Percentiles rank a stretch among this genome's conserved stretches.
phyloP scores from a whole-genome alignment of 2,329 filamentous ascomycete species.

The Monosporascus sp. region DNA sequence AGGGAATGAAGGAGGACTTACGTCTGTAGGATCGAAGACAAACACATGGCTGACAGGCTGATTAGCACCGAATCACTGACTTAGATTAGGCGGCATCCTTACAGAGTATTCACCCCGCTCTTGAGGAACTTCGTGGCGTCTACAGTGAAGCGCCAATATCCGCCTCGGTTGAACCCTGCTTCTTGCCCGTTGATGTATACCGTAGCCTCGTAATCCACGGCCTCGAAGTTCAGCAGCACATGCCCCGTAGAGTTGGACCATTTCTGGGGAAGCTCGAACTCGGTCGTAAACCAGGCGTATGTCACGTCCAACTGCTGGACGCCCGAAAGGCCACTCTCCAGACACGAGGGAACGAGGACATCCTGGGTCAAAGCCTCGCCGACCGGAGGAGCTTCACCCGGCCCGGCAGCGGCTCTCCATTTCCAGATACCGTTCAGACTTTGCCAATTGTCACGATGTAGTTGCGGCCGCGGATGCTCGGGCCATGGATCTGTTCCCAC shows the following conservation, averaged over 20 bases:
- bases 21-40: constrained; percentile 63
- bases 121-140: constrained; percentile 47
- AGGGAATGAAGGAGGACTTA: not conserved
- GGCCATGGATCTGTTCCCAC: constrained; percentile 52
- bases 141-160: constrained; percentile 56
- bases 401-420: constrained; percentile 33
- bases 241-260: constrained; percentile 36
- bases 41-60: constrained; percentile 50
- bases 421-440: constrained; percentile 56
- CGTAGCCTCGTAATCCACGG: constrained; percentile 52
- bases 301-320: constrained; percentile 37
- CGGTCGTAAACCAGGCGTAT: constrained; percentile 46
- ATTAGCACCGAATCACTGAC: not conserved
- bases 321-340: constrained; percentile 44
- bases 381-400: constrained; percentile 12
- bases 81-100: constrained; percentile 16
- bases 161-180: constrained; percentile 51
- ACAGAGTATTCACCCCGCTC: constrained; percentile 50
- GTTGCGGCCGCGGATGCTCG: constrained; percentile 52
- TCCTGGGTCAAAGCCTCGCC: constrained; percentile 29
- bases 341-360: constrained; percentile 37
- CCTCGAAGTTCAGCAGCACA: constrained; percentile 52
- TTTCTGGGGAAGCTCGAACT: constrained; percentile 41
- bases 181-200: constrained; percentile 54
- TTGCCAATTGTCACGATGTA: constrained; percentile 48